Conservation (phyloP, 73 alveolate genomes). For the Uronychia binucleata region DNA sequence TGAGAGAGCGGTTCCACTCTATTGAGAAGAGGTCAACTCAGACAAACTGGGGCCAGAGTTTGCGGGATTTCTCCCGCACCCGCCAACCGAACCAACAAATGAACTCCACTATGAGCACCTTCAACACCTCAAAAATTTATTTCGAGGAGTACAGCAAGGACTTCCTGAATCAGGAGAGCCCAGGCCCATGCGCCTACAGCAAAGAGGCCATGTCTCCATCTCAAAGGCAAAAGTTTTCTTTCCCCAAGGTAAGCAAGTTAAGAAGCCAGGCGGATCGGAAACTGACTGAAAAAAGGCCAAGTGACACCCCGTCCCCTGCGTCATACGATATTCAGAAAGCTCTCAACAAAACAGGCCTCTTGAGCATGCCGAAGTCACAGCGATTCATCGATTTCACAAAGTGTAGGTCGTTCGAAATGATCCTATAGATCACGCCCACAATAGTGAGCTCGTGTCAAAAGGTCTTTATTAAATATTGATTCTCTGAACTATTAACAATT, state of each 20-base stretch:
- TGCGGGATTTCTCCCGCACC: not conserved
- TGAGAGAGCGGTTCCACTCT: not conserved
- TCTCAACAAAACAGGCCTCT: not conserved
- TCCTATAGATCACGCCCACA: not conserved
- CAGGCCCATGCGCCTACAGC: slow-evolving; percentile 20
- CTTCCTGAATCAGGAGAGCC: slow-evolving; percentile 15
- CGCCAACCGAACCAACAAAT: not conserved
- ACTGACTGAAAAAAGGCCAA: not conserved
- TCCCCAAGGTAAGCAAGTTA: not conserved
- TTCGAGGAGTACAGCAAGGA: slow-evolving; percentile 5
- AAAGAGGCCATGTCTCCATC: not conserved
- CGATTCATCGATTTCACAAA: not conserved
- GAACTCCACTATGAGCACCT: not conserved
- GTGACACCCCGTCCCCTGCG: not conserved
- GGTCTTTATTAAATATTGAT: not conserved
- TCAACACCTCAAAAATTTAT: slow-evolving; percentile 11
- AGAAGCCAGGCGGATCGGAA: slow-evolving; percentile 1
- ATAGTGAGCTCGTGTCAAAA: not conserved
- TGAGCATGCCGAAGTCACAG: not conserved
- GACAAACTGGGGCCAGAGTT: not conserved
- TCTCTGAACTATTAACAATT: not conserved
- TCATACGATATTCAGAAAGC: not conserved
- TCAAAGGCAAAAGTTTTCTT: slow-evolving; percentile 1
- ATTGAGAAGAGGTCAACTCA: not conserved
- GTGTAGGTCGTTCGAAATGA: too few species aligned